Evolutionary conservation across 148 eudicot species (phyloP), one percentile per base, ranked within the genome.

Genomic region (Rhododendron griersonianum): DNA sequence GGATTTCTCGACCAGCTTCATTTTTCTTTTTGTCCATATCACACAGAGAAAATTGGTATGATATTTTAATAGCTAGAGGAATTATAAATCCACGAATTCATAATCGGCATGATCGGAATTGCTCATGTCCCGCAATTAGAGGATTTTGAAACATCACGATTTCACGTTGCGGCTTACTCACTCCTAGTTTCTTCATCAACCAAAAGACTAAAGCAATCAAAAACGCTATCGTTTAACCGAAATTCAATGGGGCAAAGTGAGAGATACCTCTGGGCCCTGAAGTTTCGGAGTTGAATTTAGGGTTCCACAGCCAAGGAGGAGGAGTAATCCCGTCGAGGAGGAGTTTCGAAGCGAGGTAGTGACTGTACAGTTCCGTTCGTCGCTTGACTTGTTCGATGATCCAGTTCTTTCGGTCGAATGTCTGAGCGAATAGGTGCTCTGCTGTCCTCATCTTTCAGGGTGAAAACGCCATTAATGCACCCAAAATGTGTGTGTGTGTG

Each of bases 301-400:
- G 90, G 93, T 88, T 91, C 87, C 81, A 88, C 1, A 93, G 92
- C 93, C 96, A 93, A 5, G 92, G 73, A 28, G 96, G 98, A 63
- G 96, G 98, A 57, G 93, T 55, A 59, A 95, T 89, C 45, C 98
- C 98, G 35, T 94, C 89, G 82, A 94, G 87, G 37, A 95, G 86
- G 87, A 91, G 92, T 85, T 92, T 92, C 45, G 99, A 93, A 57
- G 93, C 94, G 88, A 95, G 98, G 33, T 92, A 90, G 76, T 92
- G 95, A 55, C 88, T 89, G 90, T 91, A 93, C 15, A 90, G 81
- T 53, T 91, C 91, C 69, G 93, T 90, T 48, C 93, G 96, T 18
- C 92, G 91, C 88, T 92, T 90, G 80, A 92, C 90, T 78, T 89
- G 90, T 61, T 94, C 92, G 79, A 92, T 90, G 25, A 94, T 91